phyloP scores from a whole-genome alignment of 768 basidiomycete genomes.

The Clathrus columnatus region DNA sequence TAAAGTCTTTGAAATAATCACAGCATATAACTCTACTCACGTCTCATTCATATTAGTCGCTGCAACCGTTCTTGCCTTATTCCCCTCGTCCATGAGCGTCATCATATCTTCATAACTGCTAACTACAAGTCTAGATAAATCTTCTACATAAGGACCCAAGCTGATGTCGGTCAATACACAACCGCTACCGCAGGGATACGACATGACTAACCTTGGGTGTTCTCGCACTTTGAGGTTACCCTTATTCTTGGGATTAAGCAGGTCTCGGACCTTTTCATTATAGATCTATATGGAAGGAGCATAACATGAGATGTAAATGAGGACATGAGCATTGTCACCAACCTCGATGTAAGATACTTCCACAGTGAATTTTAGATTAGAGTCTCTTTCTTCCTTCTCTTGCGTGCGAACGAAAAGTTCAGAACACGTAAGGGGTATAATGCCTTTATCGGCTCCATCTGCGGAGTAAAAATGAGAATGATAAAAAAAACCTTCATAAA shows the following conservation, averaged over 20 bases:
- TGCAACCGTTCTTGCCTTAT: constrained; percentile 96
- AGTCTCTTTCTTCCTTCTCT: constrained; percentile 50
- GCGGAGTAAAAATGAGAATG: constrained; percentile 3
- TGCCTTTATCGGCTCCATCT: constrained; percentile 95
- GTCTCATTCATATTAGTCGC: constrained; percentile 99
- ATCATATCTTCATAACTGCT: constrained; percentile 94
- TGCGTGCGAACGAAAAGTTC: constrained; percentile 85
- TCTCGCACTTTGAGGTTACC: constrained; percentile 96
- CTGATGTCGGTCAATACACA: constrained; percentile 8
- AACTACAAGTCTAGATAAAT: constrained; percentile 88
- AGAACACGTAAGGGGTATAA: constrained; percentile 91
- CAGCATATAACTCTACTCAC: constrained; percentile 33
- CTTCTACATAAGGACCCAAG: constrained; percentile 96
- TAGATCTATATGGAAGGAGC: constrained; percentile 55
- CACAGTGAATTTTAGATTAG: constrained; percentile 75
- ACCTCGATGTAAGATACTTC: constrained; percentile 99
- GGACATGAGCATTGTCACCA: constrained; percentile 13
- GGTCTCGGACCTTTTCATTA: constrained; percentile 95
- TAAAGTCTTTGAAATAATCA: constrained; percentile 5
- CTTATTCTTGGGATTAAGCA: constrained; percentile 94
- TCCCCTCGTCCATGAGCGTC: constrained; percentile 99
- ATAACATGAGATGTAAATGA: too few species aligned
- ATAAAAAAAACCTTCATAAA: background rate
- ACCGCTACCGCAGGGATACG: background rate
- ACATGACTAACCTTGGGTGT: constrained; percentile 58